Base-by-base conservation (phyloP, 306 rosid genomes). In the Neltuma alba region DNA sequence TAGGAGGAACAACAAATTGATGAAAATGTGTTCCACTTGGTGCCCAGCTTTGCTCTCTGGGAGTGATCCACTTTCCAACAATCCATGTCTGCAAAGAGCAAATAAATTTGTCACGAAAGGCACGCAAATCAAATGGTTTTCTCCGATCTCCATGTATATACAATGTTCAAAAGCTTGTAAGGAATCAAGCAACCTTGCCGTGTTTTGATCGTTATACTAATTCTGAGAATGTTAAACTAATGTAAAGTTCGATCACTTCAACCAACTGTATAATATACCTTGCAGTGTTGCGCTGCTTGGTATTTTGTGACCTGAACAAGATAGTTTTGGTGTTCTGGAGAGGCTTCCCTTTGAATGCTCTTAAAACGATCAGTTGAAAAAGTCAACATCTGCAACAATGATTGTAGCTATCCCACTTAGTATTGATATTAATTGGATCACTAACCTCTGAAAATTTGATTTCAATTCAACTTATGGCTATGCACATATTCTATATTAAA, bases 51-150 rank as follows among this genome's bases (percentile, higher is more conserved):
- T 94, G 98, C 80, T 94, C 92, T 54, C 94, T 90, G 40, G 92
- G 92, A 11, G 97, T 94, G 72, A 90, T 94, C 98, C 98, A 94
- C 79, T 94, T 94, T 1, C 98, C 98, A 33, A 92, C 97, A n/a
- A 94, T 94, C 98, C 98, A 94, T 1, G 98, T 90, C 97, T 93
- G 78, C 14, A 48, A 75, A 28, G 34, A 15, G 54, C 55, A 57
- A 6, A 70, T 12, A 70, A 64, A 34, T 20, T 31, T 31, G 50
- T 14, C 70, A 72, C 41, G 5, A 47, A 44, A 31, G 36, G 27
- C 2, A n/a, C n/a, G n/a, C n/a, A 18, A 23, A 8, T 50, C 10
- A 48, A n/a, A n/a, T n/a, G n/a, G n/a, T n/a, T n/a, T n/a, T n/a
- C n/a, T n/a, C n/a, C n/a, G n/a, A n/a, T n/a, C n/a, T n/a, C n/a